Evolutionary conservation across 2,329 filamentous ascomycete genomes (phyloP).

Genomic region (Fonsecaea pugnacius): DNA sequence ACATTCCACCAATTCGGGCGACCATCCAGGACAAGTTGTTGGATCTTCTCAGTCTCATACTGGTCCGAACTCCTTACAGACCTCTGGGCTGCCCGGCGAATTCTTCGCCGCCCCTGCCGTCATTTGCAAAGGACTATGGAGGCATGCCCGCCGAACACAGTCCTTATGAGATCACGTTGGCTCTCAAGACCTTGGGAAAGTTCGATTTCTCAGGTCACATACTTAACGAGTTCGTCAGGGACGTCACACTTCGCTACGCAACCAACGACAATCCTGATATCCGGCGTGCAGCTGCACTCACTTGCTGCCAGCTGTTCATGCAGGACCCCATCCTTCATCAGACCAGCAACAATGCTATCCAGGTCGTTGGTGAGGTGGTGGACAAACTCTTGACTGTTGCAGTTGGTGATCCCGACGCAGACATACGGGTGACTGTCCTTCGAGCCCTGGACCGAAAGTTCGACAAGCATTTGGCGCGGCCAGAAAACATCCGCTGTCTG

Average conservation of each 20-base stretch:
- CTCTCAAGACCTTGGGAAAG: constrained; percentile 92
- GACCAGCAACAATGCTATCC: constrained; percentile 93
- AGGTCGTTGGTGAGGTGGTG: constrained; percentile 97
- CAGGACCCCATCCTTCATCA: constrained; percentile 97
- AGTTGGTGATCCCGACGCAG: constrained; percentile 86
- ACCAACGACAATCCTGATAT: constrained; percentile 95
- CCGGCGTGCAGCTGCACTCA: constrained; percentile 89
- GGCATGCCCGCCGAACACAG: constrained; percentile 76
- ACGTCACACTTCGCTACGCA: constrained; percentile 97
- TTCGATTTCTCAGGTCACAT: constrained; percentile 93
- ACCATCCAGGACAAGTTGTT: constrained; percentile 92
- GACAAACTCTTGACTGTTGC: constrained; percentile 94
- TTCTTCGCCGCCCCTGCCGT: constrained; percentile 76
- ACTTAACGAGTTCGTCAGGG: constrained; percentile 96
- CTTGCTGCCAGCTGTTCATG: constrained; percentile 96
- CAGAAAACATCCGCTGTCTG: constrained; percentile 92
- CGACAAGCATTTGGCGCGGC: constrained; percentile 93
- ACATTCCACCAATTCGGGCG: constrained; percentile 90
- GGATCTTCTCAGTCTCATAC: constrained; percentile 90
- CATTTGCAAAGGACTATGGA: constrained; percentile 86
- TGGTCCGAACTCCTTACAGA: constrained; percentile 90
- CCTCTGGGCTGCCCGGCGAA: constrained; percentile 90
- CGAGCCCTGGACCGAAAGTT: constrained; percentile 90
- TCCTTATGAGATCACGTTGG: constrained; percentile 87
- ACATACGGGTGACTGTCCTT: constrained; percentile 86